Conservation (phyloP, 805 yeast species). For the Wickerhamomyces sydowiorum region DNA sequence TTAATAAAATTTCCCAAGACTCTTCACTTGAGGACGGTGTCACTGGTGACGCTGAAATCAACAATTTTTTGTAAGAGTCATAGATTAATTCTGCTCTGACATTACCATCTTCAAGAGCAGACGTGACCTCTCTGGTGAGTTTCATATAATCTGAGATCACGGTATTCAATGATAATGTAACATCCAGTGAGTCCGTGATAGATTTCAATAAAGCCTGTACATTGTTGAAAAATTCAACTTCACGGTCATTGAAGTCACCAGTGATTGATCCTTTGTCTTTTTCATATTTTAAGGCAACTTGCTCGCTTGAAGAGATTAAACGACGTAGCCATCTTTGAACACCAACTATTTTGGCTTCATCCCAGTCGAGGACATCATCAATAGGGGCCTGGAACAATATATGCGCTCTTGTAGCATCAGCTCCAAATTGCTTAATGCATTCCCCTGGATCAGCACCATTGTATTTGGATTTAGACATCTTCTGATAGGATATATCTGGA, state of each 20-base stretch:
- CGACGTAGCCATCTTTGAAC: slow-evolving; percentile 79
- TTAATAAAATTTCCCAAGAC: slow-evolving; percentile 51
- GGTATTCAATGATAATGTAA: slow-evolving; percentile 67
- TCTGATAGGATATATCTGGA: slow-evolving; percentile 66
- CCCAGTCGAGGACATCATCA: slow-evolving; percentile 80
- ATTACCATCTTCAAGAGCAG: slow-evolving; percentile 30
- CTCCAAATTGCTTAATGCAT: slow-evolving; percentile 74
- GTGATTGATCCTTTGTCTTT: slow-evolving; percentile 1
- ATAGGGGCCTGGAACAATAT: slow-evolving; percentile 90
- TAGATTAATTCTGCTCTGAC: slow-evolving; percentile 37
- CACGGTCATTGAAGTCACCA: slow-evolving; percentile 30
- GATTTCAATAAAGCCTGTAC: slow-evolving; percentile 40
- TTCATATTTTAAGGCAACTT: slow-evolving; percentile 7
- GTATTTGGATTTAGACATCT: slow-evolving; percentile 94
- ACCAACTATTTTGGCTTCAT: slow-evolving; percentile 81
- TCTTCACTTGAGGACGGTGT: slow-evolving; percentile 83
- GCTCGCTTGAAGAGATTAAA: slow-evolving; percentile 31
- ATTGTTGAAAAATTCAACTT: slow-evolving; percentile 53
- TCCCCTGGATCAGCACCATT: slow-evolving; percentile 90
- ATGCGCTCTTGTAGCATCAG: slow-evolving; percentile 93
- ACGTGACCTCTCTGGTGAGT: slow-evolving; percentile 47
- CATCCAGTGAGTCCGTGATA: slow-evolving; percentile 55
- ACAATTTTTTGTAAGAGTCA: slow-evolving; percentile 44
- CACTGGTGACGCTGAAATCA: slow-evolving; percentile 71
- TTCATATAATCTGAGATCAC: slow-evolving; percentile 90